These are phyloP conservation scores for Aegilops bicornis DNA, from an alignment of 176 grass and related monocot species.

Conservation along the genomic window DNA sequence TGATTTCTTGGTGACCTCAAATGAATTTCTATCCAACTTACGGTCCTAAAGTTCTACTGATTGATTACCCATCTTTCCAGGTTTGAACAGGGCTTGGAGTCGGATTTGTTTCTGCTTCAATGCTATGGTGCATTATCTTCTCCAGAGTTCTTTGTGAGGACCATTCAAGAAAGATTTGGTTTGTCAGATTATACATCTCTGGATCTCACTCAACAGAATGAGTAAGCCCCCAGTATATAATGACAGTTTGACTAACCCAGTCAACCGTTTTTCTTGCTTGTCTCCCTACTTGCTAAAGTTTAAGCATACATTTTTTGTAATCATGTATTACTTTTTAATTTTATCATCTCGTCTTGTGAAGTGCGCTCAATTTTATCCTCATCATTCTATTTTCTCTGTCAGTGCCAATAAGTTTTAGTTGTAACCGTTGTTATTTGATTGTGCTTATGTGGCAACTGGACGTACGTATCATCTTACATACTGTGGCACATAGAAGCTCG, in stretches of 20 bases:
- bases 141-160: constrained; percentile 80
- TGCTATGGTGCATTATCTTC: constrained; percentile 92
- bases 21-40: constrained; percentile 17
- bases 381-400: not conserved
- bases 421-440: not conserved
- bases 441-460: too few relatives aligned
- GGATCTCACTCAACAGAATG: constrained; percentile 67
- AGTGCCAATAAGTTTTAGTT: not conserved
- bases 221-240: constrained; percentile 50
- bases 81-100: constrained; percentile 92
- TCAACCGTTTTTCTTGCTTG: constrained; percentile 17
- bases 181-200: constrained; percentile 75
- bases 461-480: too few relatives aligned
- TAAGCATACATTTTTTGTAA: not conserved
- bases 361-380: not conserved
- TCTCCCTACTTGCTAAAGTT: not conserved
- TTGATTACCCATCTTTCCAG: constrained; percentile 49
- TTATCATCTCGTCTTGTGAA: not conserved
- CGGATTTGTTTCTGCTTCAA: constrained; percentile 91
- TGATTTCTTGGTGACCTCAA: constrained; percentile 36
- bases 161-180: constrained; percentile 94
- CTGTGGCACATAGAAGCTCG: not conserved
- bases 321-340: not conserved
- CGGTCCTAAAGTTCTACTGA: constrained; percentile 6
- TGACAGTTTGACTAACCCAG: not conserved